Percentiles rank a stretch among this genome's conserved stretches.
Conservation (phyloP, 2,329 filamentous ascomycete species). For the Coniochaeta ligniaria region DNA sequence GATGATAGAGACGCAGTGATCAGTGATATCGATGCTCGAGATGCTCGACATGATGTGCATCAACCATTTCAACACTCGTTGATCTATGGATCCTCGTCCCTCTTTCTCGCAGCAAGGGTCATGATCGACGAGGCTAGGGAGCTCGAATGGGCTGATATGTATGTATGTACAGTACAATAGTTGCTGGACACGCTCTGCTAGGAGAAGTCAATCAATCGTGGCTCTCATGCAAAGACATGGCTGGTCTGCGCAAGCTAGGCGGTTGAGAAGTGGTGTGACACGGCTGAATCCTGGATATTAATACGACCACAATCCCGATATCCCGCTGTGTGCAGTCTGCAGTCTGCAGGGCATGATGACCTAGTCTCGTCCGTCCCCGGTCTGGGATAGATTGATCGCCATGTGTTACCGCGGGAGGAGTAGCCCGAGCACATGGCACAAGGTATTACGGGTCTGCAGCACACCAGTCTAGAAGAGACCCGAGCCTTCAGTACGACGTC, state of each 20-base stretch:
- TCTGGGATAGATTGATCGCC: constrained; percentile 1
- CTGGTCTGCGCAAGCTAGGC: background rate
- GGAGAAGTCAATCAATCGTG: background rate
- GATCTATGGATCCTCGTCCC: background rate
- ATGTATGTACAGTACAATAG: no score
- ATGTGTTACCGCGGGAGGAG: background rate
- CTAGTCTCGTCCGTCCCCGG: background rate
- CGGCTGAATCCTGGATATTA: background rate
- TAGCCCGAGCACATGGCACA: background rate
- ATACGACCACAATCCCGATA: background rate
- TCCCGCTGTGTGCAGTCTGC: background rate
- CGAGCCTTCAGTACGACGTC: background rate
- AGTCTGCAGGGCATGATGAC: background rate
- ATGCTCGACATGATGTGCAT: background rate
- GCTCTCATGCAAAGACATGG: background rate
- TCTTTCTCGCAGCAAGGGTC: background rate
- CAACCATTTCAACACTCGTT: background rate
- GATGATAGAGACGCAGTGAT: background rate
- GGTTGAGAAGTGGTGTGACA: background rate
- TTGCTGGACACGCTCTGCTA: background rate
- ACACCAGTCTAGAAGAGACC: background rate
- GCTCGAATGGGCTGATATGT: background rate
- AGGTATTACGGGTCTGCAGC: background rate
- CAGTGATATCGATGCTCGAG: background rate
- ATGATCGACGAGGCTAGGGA: background rate